phyloP scores from a whole-genome alignment of 441 rosid genomes.

The Erodium moschatum region DNA sequence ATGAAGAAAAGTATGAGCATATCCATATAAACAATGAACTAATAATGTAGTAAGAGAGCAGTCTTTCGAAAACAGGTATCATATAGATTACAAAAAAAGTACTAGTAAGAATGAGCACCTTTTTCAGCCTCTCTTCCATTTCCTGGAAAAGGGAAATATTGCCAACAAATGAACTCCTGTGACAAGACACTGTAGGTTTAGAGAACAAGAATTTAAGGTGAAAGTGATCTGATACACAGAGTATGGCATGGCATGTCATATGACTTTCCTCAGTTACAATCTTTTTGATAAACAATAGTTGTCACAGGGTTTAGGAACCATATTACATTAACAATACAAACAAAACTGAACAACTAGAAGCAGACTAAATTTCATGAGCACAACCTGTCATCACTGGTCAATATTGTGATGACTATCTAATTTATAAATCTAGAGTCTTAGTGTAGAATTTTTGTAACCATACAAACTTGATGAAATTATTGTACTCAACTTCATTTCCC shows the following conservation, averaged over 20 bases:
- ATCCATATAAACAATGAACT: not conserved
- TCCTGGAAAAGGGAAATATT: constrained; percentile 60
- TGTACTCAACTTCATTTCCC: not conserved
- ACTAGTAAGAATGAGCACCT: constrained; percentile 33
- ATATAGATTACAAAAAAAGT: not conserved
- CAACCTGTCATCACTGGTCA: not conserved
- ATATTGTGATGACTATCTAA: not conserved
- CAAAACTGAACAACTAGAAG: not conserved
- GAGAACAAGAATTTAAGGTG: not conserved
- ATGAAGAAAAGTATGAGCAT: not conserved
- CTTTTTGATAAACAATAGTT: constrained; percentile 3
- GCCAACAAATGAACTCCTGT: constrained; percentile 83
- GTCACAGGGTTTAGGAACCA: constrained; percentile 8
- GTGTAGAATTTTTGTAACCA: constrained; percentile 5
- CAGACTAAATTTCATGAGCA: not conserved
- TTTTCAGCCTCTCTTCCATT: constrained; percentile 65
- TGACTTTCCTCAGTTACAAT: constrained; percentile 2
- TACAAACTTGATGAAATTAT: constrained; percentile 4
- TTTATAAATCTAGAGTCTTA: constrained; percentile 8
- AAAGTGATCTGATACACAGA: constrained; percentile 1
- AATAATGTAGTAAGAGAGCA: constrained; percentile 7
- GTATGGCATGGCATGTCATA: not conserved
- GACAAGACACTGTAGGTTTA: constrained; percentile 14
- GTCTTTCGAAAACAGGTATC: constrained; percentile 10
- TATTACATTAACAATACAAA: not conserved